Evolutionary conservation across 148 eudicot genomes (phyloP).

Genomic region (Cornus kousa): DNA sequence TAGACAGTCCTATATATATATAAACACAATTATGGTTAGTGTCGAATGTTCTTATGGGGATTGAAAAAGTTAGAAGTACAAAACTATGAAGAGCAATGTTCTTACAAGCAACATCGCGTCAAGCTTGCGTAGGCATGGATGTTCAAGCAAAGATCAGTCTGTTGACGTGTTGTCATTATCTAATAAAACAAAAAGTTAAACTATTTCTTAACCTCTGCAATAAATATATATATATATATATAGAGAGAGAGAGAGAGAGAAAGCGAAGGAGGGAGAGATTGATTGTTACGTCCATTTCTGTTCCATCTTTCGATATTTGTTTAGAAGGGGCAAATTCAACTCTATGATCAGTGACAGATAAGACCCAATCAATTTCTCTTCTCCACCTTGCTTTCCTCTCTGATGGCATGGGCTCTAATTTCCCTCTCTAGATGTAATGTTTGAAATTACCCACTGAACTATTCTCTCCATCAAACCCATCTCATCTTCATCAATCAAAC

Average conservation of each 20-base stretch:
- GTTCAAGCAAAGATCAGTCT: constrained; percentile 70
- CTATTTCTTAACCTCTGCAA: not conserved
- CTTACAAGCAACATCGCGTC: constrained; percentile 80
- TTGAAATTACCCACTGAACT: no score
- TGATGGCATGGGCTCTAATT: constrained; percentile 63
- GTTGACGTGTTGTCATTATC: constrained; percentile 72
- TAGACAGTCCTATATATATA: constrained; percentile 50
- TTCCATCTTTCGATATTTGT: constrained; percentile 59
- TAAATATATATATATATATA: no score
- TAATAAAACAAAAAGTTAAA: constrained; percentile 8
- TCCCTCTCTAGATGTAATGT: no score
- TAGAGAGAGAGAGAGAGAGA: not conserved
- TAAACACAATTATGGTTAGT: not conserved
- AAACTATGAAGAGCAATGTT: not conserved
- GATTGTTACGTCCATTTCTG: constrained; percentile 61
- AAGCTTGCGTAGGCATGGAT: constrained; percentile 76
- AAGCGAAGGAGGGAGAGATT: not conserved
- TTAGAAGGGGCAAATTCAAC: constrained; percentile 75
- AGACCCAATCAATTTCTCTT: constrained; percentile 72
- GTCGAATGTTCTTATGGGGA: not conserved
- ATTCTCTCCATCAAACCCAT: no score
- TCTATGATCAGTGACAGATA: constrained; percentile 76
- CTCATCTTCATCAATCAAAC: no score
- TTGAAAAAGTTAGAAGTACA: not conserved
- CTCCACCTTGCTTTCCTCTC: constrained; percentile 69